Conservation (phyloP, 2,329 filamentous ascomycete genomes). For the Neocatenulostroma microsporum region DNA sequence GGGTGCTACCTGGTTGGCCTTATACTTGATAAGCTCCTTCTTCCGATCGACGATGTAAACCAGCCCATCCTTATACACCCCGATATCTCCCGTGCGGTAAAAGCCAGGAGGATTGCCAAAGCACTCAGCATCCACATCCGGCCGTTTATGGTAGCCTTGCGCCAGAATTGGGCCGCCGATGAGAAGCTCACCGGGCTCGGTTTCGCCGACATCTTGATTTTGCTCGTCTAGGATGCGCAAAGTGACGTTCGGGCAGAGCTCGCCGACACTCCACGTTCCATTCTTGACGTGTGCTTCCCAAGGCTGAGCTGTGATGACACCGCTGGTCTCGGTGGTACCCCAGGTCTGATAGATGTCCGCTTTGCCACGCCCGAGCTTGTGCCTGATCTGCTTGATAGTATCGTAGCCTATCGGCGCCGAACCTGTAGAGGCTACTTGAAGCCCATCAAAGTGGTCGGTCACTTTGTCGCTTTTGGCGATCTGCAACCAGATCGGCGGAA, state of each 20-base stretch:
- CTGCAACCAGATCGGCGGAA: slow-evolving; percentile 33
- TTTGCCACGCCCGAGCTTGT: slow-evolving; percentile 16
- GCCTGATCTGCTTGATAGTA: too few relatives aligned
- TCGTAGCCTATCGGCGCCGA: slow-evolving; percentile 35
- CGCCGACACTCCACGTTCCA: slow-evolving; percentile 27
- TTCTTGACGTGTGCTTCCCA: slow-evolving; percentile 29
- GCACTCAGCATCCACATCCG: slow-evolving; percentile 59
- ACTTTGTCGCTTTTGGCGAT: slow-evolving; percentile 33
- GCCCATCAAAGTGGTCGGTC: slow-evolving; percentile 25
- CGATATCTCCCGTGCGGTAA: slow-evolving; percentile 84
- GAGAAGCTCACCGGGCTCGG: slow-evolving; percentile 25
- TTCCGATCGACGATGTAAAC: slow-evolving; percentile 80
- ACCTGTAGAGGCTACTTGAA: slow-evolving; percentile 33
- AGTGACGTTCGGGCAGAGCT: slow-evolving; percentile 33
- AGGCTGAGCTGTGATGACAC: slow-evolving; percentile 30
- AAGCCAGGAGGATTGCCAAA: slow-evolving; percentile 70
- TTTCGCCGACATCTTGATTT: slow-evolving; percentile 33
- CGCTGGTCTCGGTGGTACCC: slow-evolving; percentile 29
- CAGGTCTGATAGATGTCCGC: slow-evolving; percentile 34
- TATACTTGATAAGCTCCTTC: slow-evolving; percentile 50
- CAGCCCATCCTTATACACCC: slow-evolving; percentile 66
- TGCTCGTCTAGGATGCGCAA: slow-evolving; percentile 38
- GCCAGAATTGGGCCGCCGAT: slow-evolving; percentile 32
- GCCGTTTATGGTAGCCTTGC: slow-evolving; percentile 67
- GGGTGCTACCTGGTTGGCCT: slow-evolving; percentile 39